Evolutionary conservation across 2,329 filamentous ascomycete species (phyloP), one percentile per base, ranked within the genome.

Genomic region (Fusarium abutilonis): DNA sequence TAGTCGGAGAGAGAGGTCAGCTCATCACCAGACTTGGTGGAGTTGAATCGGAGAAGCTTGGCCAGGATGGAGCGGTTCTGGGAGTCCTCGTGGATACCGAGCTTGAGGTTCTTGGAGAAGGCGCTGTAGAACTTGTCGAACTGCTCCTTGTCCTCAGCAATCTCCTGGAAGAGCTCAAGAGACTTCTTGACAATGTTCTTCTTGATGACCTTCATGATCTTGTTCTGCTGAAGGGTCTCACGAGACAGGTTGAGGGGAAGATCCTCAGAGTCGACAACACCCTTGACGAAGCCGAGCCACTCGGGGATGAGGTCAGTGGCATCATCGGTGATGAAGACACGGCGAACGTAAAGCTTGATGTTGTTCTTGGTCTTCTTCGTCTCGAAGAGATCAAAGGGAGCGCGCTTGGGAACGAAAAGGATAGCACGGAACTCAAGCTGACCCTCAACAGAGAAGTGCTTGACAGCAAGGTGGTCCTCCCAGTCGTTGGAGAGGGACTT

Each of bases 361-460:
- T 99, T 99, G 91, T 98, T 99, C 93, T 99, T 99, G 78, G 94
- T 97, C 91, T 97, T 97, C 92, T 99, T 99, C 79, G 94, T 97
- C 91, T 99, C 95, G 80, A 99, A 99, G 65, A 99, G 91, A 77
- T 99, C 95, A 81, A 99, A 99, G 74, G 95, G 95, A 80, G 95
- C 95, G 75, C 95, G 94, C 92, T 99, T 98, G 79, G 95, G 95
- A 52, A 99, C 94, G 86, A 96, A 99, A 78, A 99, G 93, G 81
- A 99, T 97, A 70, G 95, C 95, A 70, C 94, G 94, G 93, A 99
- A 99, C 85, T 99, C 95, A 71, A 99, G 93, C 86, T 98, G 95
- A 89, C 95, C 95, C 86, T 99, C 95, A 68, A 99, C 95, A 66
- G 95, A 99, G 90, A 99, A 99, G 87, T 99, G 95, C 92, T 99